Conservation (phyloP, 2,329 filamentous ascomycete genomes). For the Pseudopyricularia javanii region DNA sequence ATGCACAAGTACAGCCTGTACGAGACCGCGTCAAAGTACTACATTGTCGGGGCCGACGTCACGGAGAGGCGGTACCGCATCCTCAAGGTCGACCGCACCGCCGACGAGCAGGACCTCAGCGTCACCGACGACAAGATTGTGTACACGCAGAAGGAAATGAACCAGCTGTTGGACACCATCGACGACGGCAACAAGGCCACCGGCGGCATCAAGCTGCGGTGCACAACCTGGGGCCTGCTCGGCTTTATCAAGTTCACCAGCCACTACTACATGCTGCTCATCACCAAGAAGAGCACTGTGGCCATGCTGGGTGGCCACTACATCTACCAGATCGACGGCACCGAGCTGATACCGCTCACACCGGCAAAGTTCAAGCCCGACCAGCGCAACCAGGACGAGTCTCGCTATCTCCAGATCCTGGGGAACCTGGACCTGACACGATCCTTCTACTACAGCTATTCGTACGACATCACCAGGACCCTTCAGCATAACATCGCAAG, state of each 20-base stretch:
- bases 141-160: conserved; percentile 87
- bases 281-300: conserved; percentile 91
- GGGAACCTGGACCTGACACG: conserved; percentile 82
- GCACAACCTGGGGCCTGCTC: conserved; percentile 83
- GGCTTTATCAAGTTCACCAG: conserved; percentile 96
- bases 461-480: conserved; percentile 88
- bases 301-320: conserved; percentile 95
- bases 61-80: conserved; percentile 82
- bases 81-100: conserved; percentile 86
- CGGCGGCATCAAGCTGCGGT: conserved; percentile 80
- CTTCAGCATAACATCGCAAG: conserved; percentile 83
- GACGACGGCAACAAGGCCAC: conserved; percentile 89
- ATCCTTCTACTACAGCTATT: conserved; percentile 97
- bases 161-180: conserved; percentile 82
- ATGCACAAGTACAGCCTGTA: conserved; percentile 99
- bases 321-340: conserved; percentile 88
- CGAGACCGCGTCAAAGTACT: conserved; percentile 86
- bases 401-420: conserved; percentile 76
- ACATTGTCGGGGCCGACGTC: conserved; percentile 86
- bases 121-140: conserved; percentile 92
- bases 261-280: conserved; percentile 91
- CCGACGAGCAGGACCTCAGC: conserved; percentile 63
- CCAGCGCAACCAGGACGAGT: conserved; percentile 70
- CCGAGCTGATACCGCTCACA: conserved; percentile 79
- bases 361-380: conserved; percentile 68